phyloP scores from a whole-genome alignment of 176 grass and related monocot genomes.

The Pharus latifolius region DNA sequence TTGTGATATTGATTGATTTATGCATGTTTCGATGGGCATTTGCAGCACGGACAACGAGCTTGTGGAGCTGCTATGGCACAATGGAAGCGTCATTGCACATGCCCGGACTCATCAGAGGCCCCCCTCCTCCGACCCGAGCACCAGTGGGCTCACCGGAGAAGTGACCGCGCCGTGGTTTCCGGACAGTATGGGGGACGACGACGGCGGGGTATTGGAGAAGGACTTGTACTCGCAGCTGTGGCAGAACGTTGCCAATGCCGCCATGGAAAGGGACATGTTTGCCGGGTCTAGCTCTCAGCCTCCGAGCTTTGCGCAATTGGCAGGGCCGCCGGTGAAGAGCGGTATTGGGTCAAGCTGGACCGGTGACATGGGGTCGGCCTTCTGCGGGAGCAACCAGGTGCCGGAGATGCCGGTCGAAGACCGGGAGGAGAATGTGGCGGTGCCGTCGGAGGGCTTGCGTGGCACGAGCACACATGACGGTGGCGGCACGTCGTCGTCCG shows the following conservation, averaged over 20 bases:
- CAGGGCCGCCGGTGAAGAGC: conserved; percentile 19
- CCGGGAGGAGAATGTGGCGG: conserved; percentile 16
- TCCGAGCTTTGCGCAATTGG: background rate
- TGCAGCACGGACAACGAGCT: conserved; percentile 54
- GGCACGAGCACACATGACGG: conserved; percentile 7
- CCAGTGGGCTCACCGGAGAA: conserved; percentile 41
- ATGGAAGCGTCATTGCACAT: conserved; percentile 60
- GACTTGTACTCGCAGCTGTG: conserved; percentile 84
- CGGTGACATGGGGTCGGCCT: conserved; percentile 44
- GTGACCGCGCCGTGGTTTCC: conserved; percentile 69
- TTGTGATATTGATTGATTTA: background rate
- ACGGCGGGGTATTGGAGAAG: conserved; percentile 57
- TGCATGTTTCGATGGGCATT: background rate
- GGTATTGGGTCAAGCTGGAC: conserved; percentile 24
- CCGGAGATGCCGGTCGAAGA: background rate
- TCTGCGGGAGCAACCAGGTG: conserved; percentile 54
- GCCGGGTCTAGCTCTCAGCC: background rate
- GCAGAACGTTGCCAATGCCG: conserved; percentile 33
- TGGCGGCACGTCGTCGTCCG: conserved; percentile 62
- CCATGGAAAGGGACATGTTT: background rate
- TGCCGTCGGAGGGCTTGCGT: conserved; percentile 14
- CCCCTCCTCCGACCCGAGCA: conserved; percentile 8
- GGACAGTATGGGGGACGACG: conserved; percentile 47
- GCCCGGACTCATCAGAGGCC: conserved; percentile 42
- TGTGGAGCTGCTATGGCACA: conserved; percentile 82